A percentile compares a stretch with the other conserved stretches of the same genome.
These are phyloP conservation scores for Suhomyces yuchorum DNA, from an alignment of 1,139 yeast genomes.

Conservation along the genomic window DNA sequence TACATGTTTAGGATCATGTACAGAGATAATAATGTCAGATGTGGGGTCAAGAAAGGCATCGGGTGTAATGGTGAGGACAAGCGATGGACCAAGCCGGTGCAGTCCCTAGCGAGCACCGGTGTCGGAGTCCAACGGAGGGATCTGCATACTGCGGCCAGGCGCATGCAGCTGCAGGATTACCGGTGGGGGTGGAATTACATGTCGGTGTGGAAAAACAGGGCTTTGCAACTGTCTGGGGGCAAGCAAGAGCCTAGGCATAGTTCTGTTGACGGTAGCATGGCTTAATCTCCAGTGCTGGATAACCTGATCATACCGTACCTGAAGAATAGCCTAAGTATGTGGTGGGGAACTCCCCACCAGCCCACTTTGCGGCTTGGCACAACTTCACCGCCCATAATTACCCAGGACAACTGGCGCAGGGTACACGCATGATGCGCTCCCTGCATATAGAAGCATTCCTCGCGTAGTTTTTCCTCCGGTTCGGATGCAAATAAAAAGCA, in stretches of 20 bases:
- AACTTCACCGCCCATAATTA: neutral
- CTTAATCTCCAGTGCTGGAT: neutral
- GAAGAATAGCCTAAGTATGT: neutral
- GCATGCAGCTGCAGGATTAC: neutral
- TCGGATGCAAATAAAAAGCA: neutral
- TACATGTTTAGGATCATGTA: neutral
- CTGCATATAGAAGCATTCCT: neutral
- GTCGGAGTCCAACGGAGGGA: neutral
- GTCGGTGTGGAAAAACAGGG: neutral
- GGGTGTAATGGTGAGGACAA: neutral
- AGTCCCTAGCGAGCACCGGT: neutral
- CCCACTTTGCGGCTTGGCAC: neutral
- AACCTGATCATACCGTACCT: neutral
- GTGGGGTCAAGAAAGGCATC: neutral
- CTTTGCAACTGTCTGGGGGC: no score
- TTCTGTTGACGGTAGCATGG: neutral
- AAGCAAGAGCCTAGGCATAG: no score
- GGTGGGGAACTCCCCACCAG: neutral
- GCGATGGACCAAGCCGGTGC: neutral
- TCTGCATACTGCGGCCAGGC: neutral
- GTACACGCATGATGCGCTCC: neutral
- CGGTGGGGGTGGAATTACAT: neutral
- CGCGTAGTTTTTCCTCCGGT: neutral
- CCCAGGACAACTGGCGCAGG: neutral
- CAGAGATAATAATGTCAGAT: neutral